Percentiles rank a stretch among this genome's conserved stretches.
phyloP scores from a whole-genome alignment of 2,329 filamentous ascomycete genomes.

The Aureobasidium sp. region DNA sequence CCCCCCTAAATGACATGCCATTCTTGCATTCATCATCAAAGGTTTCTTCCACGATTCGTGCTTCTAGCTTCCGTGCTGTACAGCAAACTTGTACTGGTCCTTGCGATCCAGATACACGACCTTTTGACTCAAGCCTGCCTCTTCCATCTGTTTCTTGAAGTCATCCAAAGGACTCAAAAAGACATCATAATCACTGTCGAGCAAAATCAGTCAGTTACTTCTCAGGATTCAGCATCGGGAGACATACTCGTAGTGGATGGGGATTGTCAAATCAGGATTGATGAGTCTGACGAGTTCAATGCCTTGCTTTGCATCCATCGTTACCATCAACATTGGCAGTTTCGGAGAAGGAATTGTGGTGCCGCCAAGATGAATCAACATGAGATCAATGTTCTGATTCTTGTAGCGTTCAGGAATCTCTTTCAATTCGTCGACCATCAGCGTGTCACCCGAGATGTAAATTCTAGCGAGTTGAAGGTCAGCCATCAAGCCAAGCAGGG shows the following conservation, averaged over 20 bases:
- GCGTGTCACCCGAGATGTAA: slow-evolving; percentile 61
- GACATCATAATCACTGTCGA: slow-evolving; percentile 50
- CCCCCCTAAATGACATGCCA: too few relatives aligned
- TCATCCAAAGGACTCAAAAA: slow-evolving; percentile 54
- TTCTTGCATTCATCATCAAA: too few relatives aligned
- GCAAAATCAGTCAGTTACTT: not conserved
- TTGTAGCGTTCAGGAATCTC: slow-evolving; percentile 52
- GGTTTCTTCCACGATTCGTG: too few relatives aligned
- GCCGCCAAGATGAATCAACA: slow-evolving; percentile 60
- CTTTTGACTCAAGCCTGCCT: slow-evolving; percentile 44
- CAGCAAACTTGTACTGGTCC: slow-evolving; percentile 51
- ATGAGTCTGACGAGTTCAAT: slow-evolving; percentile 54
- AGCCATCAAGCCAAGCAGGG: not conserved
- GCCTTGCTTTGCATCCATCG: slow-evolving; percentile 60
- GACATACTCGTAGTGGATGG: slow-evolving; percentile 54
- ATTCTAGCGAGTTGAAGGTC: slow-evolving; percentile 34
- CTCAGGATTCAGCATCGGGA: not conserved
- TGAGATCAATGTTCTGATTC: slow-evolving; percentile 53
- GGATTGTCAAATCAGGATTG: slow-evolving; percentile 55
- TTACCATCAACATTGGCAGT: slow-evolving; percentile 58
- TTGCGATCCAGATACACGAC: slow-evolving; percentile 56
- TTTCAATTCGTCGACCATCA: slow-evolving; percentile 55
- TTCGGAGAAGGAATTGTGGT: slow-evolving; percentile 57
- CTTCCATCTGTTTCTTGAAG: slow-evolving; percentile 51
- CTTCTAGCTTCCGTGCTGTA: slow-evolving; percentile 23